Evolutionary conservation across 2,329 filamentous ascomycete species (phyloP).

Genomic region (Neodidymelliopsis sp.): DNA sequence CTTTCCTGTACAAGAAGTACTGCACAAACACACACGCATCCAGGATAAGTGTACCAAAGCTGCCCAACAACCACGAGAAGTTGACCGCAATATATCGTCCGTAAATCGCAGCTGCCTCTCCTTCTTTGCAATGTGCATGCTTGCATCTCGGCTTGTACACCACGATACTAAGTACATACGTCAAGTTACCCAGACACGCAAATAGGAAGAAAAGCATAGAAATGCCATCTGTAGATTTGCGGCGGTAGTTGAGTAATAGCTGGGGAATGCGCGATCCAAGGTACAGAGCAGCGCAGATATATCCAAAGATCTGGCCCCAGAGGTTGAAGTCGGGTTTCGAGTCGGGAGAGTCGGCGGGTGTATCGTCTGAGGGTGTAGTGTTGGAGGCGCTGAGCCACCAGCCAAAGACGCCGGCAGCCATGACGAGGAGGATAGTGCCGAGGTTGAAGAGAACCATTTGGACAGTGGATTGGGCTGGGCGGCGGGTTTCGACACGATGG

Average conservation of each 20-base stretch:
- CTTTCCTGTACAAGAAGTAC: conserved; percentile 81
- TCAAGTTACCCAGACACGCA: conserved; percentile 92
- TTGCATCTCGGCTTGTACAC: conserved; percentile 81
- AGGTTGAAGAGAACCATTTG: conserved; percentile 76
- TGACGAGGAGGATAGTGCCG: conserved; percentile 79
- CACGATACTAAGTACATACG: conserved; percentile 90
- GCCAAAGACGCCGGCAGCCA: conserved; percentile 80
- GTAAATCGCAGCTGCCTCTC: conserved; percentile 74
- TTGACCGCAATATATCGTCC: conserved; percentile 87
- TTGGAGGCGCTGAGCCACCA: conserved; percentile 73
- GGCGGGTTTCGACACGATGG: conserved; percentile 45
- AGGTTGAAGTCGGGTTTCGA: conserved; percentile 71
- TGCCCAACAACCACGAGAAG: conserved; percentile 87
- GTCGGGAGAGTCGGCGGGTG: conserved; percentile 34
- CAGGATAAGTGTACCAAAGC: conserved; percentile 83
- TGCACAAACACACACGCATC: conserved; percentile 89
- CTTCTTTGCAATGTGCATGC: conserved; percentile 62
- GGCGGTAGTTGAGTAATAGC: conserved; percentile 87
- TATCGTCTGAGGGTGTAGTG: conserved; percentile 26
- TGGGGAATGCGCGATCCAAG: conserved; percentile 90
- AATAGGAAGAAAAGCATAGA: conserved; percentile 96
- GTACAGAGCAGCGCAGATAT: conserved; percentile 88
- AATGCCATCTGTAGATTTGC: conserved; percentile 92
- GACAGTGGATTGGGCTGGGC: conserved; percentile 51
- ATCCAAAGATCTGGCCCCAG: conserved; percentile 90